phyloP scores from a whole-genome alignment of 352 stramenopile genomes.

The Phytopythium sindhum region DNA sequence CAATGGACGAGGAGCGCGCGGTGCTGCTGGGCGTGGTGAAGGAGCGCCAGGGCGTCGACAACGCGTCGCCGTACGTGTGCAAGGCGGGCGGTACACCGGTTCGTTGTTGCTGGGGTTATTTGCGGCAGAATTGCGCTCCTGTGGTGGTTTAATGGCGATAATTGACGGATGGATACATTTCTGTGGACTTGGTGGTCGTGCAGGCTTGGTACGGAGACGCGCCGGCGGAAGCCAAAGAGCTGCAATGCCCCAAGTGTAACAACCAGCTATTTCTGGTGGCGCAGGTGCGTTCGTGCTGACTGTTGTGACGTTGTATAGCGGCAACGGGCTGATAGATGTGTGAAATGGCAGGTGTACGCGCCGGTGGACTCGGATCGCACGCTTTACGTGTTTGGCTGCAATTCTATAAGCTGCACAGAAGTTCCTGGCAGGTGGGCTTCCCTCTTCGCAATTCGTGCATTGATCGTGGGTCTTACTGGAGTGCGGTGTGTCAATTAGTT shows the following conservation, averaged over 20 bases:
- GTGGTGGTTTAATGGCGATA: neutral
- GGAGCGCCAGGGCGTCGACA: conserved; percentile 61
- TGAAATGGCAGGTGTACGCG: conserved; percentile 59
- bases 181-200: neutral
- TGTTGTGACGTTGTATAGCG: neutral
- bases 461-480: neutral
- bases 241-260: conserved; percentile 59
- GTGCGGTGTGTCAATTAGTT: conserved; percentile 28
- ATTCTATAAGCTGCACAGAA: conserved; percentile 68
- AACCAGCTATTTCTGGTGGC: conserved; percentile 63
- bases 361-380: conserved; percentile 68
- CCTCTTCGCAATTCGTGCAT: neutral
- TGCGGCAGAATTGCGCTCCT: neutral
- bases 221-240: conserved; percentile 29
- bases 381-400: conserved; percentile 85
- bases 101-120: conserved; percentile 10
- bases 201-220: conserved; percentile 57
- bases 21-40: conserved; percentile 73
- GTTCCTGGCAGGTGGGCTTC: conserved; percentile 33
- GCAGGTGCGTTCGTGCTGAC: conserved; percentile 22
- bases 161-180: neutral
- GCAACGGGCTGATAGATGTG: neutral
- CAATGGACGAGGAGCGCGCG: conserved; percentile 53
- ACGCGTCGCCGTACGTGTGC: conserved; percentile 63
- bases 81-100: conserved; percentile 78